phyloP scores from a whole-genome alignment of 345 rosid genomes.

The Citrus sp. region DNA sequence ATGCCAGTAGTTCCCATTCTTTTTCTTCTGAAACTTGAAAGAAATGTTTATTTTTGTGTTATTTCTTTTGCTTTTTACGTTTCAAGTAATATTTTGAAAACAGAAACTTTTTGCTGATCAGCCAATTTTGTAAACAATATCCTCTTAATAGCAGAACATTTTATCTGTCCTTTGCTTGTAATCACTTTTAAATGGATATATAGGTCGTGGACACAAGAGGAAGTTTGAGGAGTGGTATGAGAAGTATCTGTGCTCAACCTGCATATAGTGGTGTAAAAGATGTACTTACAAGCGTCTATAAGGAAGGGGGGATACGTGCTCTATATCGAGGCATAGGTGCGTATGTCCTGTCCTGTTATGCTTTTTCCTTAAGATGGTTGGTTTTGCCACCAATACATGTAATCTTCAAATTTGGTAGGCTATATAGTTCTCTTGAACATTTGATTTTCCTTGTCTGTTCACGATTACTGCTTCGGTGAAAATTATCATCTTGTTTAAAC shows the following conservation, averaged over 20 bases:
- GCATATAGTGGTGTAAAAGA: conserved; percentile 69
- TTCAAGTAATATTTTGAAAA: background rate
- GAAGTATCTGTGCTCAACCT: conserved; percentile 43
- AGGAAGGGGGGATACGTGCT: conserved; percentile 78
- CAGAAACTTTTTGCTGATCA: background rate
- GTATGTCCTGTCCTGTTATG: conserved; percentile 13
- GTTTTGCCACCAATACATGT: background rate
- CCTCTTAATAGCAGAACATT: background rate
- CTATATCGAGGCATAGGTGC: conserved; percentile 91
- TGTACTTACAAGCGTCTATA: conserved; percentile 69
- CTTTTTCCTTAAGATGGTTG: background rate
- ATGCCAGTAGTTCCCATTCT: background rate
- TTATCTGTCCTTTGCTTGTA: conserved; percentile 4
- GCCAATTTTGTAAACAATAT: background rate
- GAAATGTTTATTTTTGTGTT: background rate
- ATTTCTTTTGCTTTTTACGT: background rate
- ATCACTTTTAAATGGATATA: conserved; percentile 15
- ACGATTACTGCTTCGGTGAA: background rate
- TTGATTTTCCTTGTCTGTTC: background rate
- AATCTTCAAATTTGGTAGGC: conserved; percentile 1
- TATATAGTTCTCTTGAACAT: background rate
- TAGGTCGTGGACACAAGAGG: conserved; percentile 55
- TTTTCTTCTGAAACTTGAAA: background rate
- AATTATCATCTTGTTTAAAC: background rate
- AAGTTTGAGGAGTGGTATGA: conserved; percentile 34